Conservation (phyloP, 768 basidiomycete species). For the Pleurotus djamor region DNA sequence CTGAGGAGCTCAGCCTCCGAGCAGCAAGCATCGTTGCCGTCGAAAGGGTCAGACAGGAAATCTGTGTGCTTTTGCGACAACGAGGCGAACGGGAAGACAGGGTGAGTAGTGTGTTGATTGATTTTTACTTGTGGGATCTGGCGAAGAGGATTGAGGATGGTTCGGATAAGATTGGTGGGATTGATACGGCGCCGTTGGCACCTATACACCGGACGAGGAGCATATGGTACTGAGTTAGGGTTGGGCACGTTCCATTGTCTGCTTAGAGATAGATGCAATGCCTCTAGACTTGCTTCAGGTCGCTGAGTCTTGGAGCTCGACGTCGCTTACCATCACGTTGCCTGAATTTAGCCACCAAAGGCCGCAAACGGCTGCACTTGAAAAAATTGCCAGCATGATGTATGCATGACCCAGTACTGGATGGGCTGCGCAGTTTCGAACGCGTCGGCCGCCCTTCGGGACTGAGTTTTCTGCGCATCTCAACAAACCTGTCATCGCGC, state of each 20-base stretch:
- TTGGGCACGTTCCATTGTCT: not conserved
- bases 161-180: slow-evolving; percentile 55
- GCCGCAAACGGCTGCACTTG: too few relatives aligned
- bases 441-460: too few relatives aligned
- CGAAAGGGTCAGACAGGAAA: slow-evolving; percentile 66
- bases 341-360: too few relatives aligned
- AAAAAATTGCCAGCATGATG: too few relatives aligned
- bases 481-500: too few relatives aligned
- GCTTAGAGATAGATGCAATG: not conserved
- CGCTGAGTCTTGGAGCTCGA: too few relatives aligned
- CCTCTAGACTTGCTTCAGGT: too few relatives aligned
- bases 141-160: slow-evolving; percentile 73
- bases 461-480: too few relatives aligned
- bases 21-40: slow-evolving; percentile 79
- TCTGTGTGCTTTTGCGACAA: slow-evolving; percentile 33
- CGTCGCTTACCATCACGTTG: too few relatives aligned
- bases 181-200: slow-evolving; percentile 52
- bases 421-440: too few relatives aligned
- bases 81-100: slow-evolving; percentile 21
- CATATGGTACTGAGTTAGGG: slow-evolving; percentile 70
- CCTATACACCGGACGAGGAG: slow-evolving; percentile 81
- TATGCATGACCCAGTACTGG: too few relatives aligned
- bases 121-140: slow-evolving; percentile 91
- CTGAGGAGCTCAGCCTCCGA: slow-evolving; percentile 78
- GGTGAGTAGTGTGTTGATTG: slow-evolving; percentile 79